These are phyloP conservation scores for Radiomyces spectabilis DNA, from an alignment of 192 early-diverging fungal species.

Conservation along the genomic window DNA sequence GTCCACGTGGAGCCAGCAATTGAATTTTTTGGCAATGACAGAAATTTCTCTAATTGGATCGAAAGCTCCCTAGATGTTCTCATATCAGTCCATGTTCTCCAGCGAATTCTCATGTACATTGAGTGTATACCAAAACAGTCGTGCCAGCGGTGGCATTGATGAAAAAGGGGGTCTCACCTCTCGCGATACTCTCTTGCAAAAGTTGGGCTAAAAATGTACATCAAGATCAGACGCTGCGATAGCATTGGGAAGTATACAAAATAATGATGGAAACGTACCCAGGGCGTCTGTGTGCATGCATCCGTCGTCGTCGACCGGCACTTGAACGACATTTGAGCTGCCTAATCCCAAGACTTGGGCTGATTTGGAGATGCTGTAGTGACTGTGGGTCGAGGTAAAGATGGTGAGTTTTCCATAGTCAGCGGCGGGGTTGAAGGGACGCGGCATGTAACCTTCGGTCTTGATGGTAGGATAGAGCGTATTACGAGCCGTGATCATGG, in stretches of 20 bases:
- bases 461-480: constrained; percentile 54
- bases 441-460: constrained; percentile 37
- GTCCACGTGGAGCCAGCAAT: constrained; percentile 73
- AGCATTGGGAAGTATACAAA: neutral
- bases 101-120: neutral
- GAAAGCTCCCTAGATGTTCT: constrained; percentile 50
- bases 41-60: constrained; percentile 60
- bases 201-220: constrained; percentile 24
- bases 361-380: constrained; percentile 72
- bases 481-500: constrained; percentile 70
- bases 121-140: constrained; percentile 52
- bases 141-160: constrained; percentile 81
- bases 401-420: constrained; percentile 40
- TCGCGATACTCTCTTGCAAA: constrained; percentile 29
- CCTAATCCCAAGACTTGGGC: constrained; percentile 67
- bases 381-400: constrained; percentile 64
- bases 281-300: constrained; percentile 51
- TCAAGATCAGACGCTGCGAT: neutral
- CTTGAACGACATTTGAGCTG: constrained; percentile 53
- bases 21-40: constrained; percentile 46
- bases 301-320: constrained; percentile 54
- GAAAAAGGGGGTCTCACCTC: constrained; percentile 63
- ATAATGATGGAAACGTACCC: constrained; percentile 22
- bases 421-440: constrained; percentile 9
- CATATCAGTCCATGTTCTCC: neutral